phyloP scores from a whole-genome alignment of 352 stramenopile genomes.

The Peronospora destructor region DNA sequence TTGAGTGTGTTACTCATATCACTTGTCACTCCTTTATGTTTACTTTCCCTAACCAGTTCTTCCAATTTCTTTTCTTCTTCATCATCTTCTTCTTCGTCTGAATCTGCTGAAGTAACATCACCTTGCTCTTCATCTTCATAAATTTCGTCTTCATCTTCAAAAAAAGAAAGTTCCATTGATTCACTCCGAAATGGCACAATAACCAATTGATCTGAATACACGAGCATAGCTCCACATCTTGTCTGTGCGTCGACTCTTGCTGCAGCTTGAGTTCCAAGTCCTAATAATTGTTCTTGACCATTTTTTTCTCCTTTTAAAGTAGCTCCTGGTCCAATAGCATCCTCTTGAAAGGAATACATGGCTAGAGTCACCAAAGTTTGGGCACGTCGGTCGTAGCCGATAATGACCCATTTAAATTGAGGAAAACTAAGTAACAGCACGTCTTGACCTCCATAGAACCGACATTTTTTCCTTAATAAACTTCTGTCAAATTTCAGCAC shows the following conservation, averaged over 20 bases:
- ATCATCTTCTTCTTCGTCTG: constrained; percentile 71
- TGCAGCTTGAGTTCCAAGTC: constrained; percentile 43
- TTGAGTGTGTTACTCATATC: constrained; percentile 60
- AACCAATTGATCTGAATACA: constrained; percentile 79
- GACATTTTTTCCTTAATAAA: constrained; percentile 58
- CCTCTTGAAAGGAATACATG: constrained; percentile 77
- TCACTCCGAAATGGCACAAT: constrained; percentile 76
- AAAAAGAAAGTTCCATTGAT: constrained; percentile 71
- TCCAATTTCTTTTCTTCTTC: constrained; percentile 75
- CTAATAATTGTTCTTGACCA: constrained; percentile 66
- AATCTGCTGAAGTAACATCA: constrained; percentile 23
- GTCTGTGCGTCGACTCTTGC: constrained; percentile 68
- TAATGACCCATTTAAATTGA: constrained; percentile 73
- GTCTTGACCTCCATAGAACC: constrained; percentile 64
- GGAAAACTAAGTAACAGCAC: constrained; percentile 74
- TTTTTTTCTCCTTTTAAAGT: constrained; percentile 77
- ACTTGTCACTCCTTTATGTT: constrained; percentile 48
- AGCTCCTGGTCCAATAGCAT: constrained; percentile 71
- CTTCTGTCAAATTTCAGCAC: constrained; percentile 64
- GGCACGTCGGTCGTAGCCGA: constrained; percentile 58
- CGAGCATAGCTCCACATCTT: constrained; percentile 71
- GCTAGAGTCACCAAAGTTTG: constrained; percentile 51
- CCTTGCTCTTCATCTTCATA: constrained; percentile 47
- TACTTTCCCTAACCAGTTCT: constrained; percentile 67
- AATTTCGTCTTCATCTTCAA: constrained; percentile 73